Base-by-base conservation (phyloP, 2,329 filamentous ascomycete genomes). In the Ustulina deusta region DNA sequence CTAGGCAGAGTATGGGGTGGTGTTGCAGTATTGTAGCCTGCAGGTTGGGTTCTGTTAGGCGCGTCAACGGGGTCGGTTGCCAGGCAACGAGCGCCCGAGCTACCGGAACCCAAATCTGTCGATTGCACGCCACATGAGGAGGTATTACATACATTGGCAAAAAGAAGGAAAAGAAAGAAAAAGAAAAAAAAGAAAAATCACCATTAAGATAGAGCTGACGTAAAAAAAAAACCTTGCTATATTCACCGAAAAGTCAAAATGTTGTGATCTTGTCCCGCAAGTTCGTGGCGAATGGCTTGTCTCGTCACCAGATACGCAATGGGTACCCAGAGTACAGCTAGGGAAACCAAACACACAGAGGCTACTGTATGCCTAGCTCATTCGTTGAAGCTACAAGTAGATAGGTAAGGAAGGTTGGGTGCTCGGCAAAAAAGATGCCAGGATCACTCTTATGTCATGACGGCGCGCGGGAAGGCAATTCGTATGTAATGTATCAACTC, bases 11-110 rank as follows among this genome's bases (percentile, higher is more conserved):
- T 51, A 48, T 46, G 29, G 58, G 58, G 25, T 32, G 38, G 42
- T 64, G 49, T 40, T 36, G n/a, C 36, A n/a, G 4, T 29, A 29
- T 29, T 52, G 27, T 52, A 64, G 25, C 3, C 25, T 25, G 34
- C 25, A 44, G 55, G 15, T 48, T 55, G 48, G 36, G 57, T 56
- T 56, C n/a, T 46, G 38, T 42, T 62, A 9, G 62, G 62, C 40
- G 58, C 54, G 62, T 60, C 61, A 51, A 49, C 38, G 15, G 27
- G 40, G 49, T 44, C 34, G 56, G 66, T 69, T 69, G 67, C 67
- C 67, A 61, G 67, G 67, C 67, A 69, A 69, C 67, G 10, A 44
- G 13, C n/a, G 6, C 52, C 17, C n/a, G 15, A 7, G 25, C 46
- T 17, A 4, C 32, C 32, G 17, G 2, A 20, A 17, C 48, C 27